phyloP scores from a whole-genome alignment of 148 eudicot genomes.

The Oxyria digyna region DNA sequence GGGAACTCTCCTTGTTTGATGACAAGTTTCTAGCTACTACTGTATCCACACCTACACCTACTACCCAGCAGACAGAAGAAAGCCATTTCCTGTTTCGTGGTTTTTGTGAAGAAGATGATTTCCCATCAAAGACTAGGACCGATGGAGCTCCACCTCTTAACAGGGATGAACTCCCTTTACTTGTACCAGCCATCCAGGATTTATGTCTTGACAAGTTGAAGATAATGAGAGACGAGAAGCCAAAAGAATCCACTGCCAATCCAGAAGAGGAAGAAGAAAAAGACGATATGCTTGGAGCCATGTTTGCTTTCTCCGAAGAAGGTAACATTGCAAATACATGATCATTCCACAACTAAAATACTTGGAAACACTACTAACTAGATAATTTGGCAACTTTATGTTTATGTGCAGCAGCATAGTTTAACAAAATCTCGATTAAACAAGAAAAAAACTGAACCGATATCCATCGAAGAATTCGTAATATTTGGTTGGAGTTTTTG shows the following conservation, averaged over 20 bases:
- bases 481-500: not conserved
- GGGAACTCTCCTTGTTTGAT: not conserved
- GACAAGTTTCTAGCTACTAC: not conserved
- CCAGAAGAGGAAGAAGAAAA: not conserved
- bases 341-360: not conserved
- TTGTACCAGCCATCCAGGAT: not conserved
- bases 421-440: not conserved
- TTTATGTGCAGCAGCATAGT: not conserved
- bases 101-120: not conserved
- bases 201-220: not conserved
- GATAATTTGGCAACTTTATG: not conserved
- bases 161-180: conserved; percentile 2
- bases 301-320: conserved; percentile 1
- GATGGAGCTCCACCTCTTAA: not conserved
- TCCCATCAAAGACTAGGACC: not conserved
- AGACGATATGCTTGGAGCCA: conserved; percentile 1
- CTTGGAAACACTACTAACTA: too few species aligned
- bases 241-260: not conserved
- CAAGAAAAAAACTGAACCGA: not conserved
- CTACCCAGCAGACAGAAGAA: not conserved
- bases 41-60: not conserved
- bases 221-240: not conserved
- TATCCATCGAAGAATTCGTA: not conserved
- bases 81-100: not conserved
- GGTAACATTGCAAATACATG: not conserved